Evolutionary conservation across 345 rosid species (phyloP).

Genomic region (Salix viminalis): DNA sequence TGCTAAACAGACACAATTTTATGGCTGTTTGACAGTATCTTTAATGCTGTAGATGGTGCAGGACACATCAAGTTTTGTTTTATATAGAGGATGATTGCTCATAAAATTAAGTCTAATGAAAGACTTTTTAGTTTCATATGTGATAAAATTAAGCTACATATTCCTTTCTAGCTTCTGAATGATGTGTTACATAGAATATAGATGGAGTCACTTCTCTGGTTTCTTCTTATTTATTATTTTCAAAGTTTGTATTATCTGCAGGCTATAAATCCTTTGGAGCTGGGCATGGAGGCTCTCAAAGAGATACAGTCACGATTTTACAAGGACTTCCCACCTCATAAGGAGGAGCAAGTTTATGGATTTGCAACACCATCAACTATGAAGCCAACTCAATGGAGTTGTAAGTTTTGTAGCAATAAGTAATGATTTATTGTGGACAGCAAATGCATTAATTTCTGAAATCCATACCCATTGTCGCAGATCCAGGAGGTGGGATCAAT

Average conservation of each 20-base stretch:
- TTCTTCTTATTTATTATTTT: not conserved
- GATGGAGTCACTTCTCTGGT: not conserved
- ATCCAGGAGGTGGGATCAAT: conserved; percentile 97
- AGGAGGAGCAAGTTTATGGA: conserved; percentile 68
- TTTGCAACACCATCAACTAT: conserved; percentile 97
- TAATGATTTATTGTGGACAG: conserved; percentile 7
- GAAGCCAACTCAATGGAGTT: conserved; percentile 98
- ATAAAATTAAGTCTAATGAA: not conserved
- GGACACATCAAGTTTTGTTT: not conserved
- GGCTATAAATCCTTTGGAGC: conserved; percentile 93
- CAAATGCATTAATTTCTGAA: conserved; percentile 17
- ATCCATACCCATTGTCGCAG: conserved; percentile 32
- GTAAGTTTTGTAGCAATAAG: conserved; percentile 40
- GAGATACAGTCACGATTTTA: conserved; percentile 78
- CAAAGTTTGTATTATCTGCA: conserved; percentile 26
- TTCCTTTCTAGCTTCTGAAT: not conserved
- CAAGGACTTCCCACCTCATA: conserved; percentile 83
- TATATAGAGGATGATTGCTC: not conserved
- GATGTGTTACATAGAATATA: not conserved
- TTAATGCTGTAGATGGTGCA: not conserved
- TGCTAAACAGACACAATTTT: not conserved
- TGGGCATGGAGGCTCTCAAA: conserved; percentile 84
- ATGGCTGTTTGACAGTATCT: not conserved
- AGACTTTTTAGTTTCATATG: not conserved
- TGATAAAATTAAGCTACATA: not conserved